Conservation (phyloP, 2,329 filamentous ascomycete species). For the Fusarium ambrosium region DNA sequence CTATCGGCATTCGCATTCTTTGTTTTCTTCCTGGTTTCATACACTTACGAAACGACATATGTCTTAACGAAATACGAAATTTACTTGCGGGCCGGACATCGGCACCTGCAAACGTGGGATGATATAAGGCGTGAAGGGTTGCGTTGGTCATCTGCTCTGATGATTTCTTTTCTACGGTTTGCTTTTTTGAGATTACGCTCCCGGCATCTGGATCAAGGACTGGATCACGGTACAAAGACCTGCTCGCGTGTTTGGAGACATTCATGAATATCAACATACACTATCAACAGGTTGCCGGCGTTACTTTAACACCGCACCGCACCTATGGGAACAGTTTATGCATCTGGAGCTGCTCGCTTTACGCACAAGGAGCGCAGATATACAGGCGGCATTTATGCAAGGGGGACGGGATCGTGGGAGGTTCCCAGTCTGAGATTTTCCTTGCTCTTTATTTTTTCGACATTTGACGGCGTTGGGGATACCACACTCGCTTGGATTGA, state of each 20-base stretch:
- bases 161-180: conserved; percentile 23
- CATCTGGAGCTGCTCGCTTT: conserved; percentile 38
- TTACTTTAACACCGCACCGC: conserved; percentile 18
- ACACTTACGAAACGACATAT: conserved; percentile 50
- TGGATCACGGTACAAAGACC: conserved; percentile 38
- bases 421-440: conserved; percentile 24
- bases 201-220: conserved; percentile 34
- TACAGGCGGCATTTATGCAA: conserved; percentile 41
- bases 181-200: conserved; percentile 32
- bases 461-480: conserved; percentile 44
- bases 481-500: conserved; percentile 45
- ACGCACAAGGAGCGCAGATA: conserved; percentile 40
- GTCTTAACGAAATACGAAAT: conserved; percentile 53
- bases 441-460: conserved; percentile 11
- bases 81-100: conserved; percentile 41
- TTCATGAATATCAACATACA: conserved; percentile 9
- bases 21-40: conserved; percentile 44
- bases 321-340: conserved; percentile 18
- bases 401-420: conserved; percentile 38
- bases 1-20: conserved; percentile 37
- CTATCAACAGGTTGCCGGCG: conserved; percentile 17
- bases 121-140: conserved; percentile 43
- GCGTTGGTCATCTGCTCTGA: conserved; percentile 30
- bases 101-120: conserved; percentile 45
- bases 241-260: conserved; percentile 34